These are phyloP conservation scores for Cutaneotrichosporon mucoides DNA, from an alignment of 1,284 basidiomycete species.

Conservation along the genomic window DNA sequence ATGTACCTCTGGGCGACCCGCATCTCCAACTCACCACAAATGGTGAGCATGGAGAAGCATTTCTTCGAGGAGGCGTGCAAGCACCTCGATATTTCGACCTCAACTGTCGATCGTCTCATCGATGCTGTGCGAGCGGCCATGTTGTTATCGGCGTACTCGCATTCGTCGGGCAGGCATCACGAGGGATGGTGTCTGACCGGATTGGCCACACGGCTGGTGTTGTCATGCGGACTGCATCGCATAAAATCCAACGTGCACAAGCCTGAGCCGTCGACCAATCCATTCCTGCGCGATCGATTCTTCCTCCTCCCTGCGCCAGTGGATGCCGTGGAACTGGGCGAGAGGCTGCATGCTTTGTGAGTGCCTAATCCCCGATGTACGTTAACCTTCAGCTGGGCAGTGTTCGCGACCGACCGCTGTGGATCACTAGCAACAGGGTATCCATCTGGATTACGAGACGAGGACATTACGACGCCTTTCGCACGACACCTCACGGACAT, in stretches of 20 bases:
- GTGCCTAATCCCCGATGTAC: too few species aligned
- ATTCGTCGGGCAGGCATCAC: conserved; percentile 40
- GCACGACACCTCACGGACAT: conserved; percentile 33
- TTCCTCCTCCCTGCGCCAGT: conserved; percentile 40
- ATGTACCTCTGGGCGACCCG: conserved; percentile 48
- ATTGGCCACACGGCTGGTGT: conserved; percentile 31
- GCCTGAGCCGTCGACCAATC: conserved; percentile 22
- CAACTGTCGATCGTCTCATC: conserved; percentile 38
- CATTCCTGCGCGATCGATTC: conserved; percentile 32
- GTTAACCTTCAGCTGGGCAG: too few species aligned
- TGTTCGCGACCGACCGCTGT: conserved; percentile 37
- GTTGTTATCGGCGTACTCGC: conserved; percentile 38
- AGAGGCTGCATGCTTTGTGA: conserved; percentile 43
- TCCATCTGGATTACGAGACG: conserved; percentile 30
- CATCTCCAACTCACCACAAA: conserved; percentile 34
- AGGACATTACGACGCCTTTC: conserved; percentile 44
- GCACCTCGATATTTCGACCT: conserved; percentile 33
- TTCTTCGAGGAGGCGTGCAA: conserved; percentile 36
- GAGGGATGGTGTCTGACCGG: conserved; percentile 42
- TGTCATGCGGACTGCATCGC: conserved; percentile 42
- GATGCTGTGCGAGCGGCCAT: conserved; percentile 41
- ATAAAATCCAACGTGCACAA: conserved; percentile 32
- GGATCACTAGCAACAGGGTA: conserved; percentile 39
- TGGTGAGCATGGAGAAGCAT: conserved; percentile 31
- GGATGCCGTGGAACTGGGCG: conserved; percentile 42